Conservation (phyloP, 805 yeast genomes). For the Candida dajiaensis region DNA sequence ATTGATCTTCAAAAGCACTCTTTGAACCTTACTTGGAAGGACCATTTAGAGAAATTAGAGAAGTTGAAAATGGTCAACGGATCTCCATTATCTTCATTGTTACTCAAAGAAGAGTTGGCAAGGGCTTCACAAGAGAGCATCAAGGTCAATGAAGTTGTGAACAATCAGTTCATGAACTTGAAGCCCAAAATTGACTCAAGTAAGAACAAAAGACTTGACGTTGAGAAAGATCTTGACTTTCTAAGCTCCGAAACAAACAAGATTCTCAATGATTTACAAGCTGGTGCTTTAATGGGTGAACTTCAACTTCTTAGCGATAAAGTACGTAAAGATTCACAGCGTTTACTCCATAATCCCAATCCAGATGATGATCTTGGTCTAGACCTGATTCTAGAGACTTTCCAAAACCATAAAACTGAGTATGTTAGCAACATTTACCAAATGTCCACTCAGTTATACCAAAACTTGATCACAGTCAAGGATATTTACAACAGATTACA, state of each 20-base stretch:
- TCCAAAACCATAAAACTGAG: slow-evolving; percentile 21
- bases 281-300: slow-evolving; percentile 14
- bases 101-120: slow-evolving; percentile 24
- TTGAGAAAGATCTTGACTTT: slow-evolving; percentile 37
- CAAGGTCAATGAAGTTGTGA: slow-evolving; percentile 14
- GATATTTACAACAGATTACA: slow-evolving; percentile 28
- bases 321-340: slow-evolving; percentile 20
- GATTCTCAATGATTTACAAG: slow-evolving; percentile 20
- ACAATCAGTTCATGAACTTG: slow-evolving; percentile 23
- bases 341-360: slow-evolving; percentile 11
- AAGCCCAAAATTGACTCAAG: slow-evolving; percentile 31
- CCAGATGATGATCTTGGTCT: slow-evolving; percentile 14
- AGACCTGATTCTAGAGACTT: slow-evolving; percentile 19
- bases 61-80: slow-evolving; percentile 6
- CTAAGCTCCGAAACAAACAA: slow-evolving; percentile 33
- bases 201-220: slow-evolving; percentile 28
- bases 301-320: slow-evolving; percentile 14
- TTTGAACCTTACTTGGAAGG: slow-evolving; percentile 23
- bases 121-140: slow-evolving; percentile 18
- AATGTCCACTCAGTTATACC: slow-evolving; percentile 30
- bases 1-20: slow-evolving; percentile 37
- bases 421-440: slow-evolving; percentile 28
- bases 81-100: slow-evolving; percentile 9
- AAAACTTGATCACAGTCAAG: slow-evolving; percentile 28
- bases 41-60: slow-evolving; percentile 7